phyloP scores from a whole-genome alignment of 2,329 filamentous ascomycete species.

The Pseudogymnoascus verrucosus region DNA sequence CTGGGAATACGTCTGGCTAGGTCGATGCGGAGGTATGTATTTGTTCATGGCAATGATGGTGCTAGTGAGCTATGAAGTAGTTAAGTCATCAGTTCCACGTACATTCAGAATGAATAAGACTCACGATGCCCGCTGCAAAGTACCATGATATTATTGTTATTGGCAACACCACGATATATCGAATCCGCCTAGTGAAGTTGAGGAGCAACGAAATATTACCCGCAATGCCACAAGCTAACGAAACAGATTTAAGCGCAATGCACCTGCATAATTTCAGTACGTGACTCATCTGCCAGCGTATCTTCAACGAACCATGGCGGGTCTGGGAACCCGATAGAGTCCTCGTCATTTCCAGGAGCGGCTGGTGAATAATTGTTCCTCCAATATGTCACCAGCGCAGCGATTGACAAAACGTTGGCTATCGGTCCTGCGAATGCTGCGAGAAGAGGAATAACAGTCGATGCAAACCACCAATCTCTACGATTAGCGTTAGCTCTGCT shows the following conservation, averaged over 20 bases:
- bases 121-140: conserved; percentile 49
- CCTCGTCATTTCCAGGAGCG: conserved; percentile 37
- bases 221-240: conserved; percentile 54
- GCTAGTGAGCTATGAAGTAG: conserved; percentile 41
- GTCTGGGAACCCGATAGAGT: conserved; percentile 47
- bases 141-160: conserved; percentile 61
- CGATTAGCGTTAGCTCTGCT: neutral
- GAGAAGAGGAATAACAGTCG: conserved; percentile 45
- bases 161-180: conserved; percentile 61
- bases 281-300: neutral
- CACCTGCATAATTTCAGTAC: conserved; percentile 33
- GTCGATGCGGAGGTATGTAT: conserved; percentile 39
- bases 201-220: conserved; percentile 61
- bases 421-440: conserved; percentile 60
- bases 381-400: conserved; percentile 59
- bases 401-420: conserved; percentile 61
- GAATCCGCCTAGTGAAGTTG: conserved; percentile 59
- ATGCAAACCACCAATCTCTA: conserved; percentile 34
- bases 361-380: conserved; percentile 40
- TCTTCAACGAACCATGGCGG: conserved; percentile 45
- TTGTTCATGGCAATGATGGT: conserved; percentile 49
- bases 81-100: neutral
- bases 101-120: conserved; percentile 29
- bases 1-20: conserved; percentile 50
- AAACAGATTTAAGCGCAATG: conserved; percentile 55